Percentiles rank a stretch among this genome's conserved stretches.
Conservation (phyloP, 345 rosid genomes). For the Cochlearia excelsa region DNA sequence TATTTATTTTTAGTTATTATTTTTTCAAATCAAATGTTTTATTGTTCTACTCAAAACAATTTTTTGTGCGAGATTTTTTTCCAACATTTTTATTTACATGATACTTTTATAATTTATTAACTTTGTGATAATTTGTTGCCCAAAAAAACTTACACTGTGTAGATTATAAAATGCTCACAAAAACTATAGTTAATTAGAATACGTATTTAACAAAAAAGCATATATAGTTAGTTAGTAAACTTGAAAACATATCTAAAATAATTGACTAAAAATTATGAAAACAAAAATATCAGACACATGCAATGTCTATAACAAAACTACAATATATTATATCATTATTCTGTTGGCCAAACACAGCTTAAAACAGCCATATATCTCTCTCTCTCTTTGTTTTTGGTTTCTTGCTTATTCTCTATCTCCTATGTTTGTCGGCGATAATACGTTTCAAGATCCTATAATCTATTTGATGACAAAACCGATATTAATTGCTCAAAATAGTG, state of each 20-base stretch:
- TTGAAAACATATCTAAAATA: background rate
- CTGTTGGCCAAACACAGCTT: conserved; percentile 24
- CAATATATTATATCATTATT: conserved; percentile 1
- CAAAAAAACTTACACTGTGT: background rate
- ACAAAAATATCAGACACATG: conserved; percentile 27
- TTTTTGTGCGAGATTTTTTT: background rate
- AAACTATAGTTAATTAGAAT: no score
- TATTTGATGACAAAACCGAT: conserved; percentile 14
- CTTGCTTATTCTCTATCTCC: conserved; percentile 8
- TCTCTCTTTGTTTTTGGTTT: background rate
- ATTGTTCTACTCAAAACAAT: background rate
- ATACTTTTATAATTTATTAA: background rate
- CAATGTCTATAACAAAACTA: conserved; percentile 26
- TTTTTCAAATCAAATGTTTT: conserved; percentile 4
- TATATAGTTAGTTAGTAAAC: background rate
- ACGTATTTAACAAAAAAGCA: no score
- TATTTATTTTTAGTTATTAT: background rate
- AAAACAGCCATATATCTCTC: conserved; percentile 23
- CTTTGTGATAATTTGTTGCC: background rate
- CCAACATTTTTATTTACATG: no score
- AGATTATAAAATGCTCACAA: background rate
- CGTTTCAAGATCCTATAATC: conserved; percentile 24
- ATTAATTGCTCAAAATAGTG: conserved; percentile 5
- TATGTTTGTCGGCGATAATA: conserved; percentile 33
- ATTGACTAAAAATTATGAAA: background rate